Percentiles rank a stretch among this genome's conserved stretches.
Conservation (phyloP, 371 early-diverging fungal genomes). For the Rhizopus stolonifer region DNA sequence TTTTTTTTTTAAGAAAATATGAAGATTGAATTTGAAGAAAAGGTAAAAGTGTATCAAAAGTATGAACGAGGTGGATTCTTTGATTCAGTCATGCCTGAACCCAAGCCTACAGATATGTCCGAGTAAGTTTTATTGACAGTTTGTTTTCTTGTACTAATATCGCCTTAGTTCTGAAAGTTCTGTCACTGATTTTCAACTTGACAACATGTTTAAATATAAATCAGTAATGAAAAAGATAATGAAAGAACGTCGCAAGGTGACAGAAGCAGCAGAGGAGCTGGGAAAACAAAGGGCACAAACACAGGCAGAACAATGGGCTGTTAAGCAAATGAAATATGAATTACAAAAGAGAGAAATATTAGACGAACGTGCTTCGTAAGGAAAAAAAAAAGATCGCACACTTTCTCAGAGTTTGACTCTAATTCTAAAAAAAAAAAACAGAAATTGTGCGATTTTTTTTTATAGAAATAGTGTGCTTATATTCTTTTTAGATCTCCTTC, state of each 20-base stretch:
- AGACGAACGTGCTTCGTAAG: slow-evolving; percentile 1
- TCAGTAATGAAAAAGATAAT: slow-evolving; percentile 18
- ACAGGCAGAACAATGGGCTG: slow-evolving; percentile 42
- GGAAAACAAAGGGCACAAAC: slow-evolving; percentile 34
- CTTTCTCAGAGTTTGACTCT: no score
- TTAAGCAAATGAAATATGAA: slow-evolving; percentile 36
- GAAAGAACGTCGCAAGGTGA: slow-evolving; percentile 28
- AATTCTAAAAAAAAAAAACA: not conserved
- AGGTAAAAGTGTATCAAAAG: slow-evolving; percentile 30
- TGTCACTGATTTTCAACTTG: slow-evolving; percentile 18
- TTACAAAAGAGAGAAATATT: slow-evolving; percentile 25
- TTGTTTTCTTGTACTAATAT: not conserved
- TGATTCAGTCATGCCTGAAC: slow-evolving; percentile 29
- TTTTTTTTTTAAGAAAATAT: not conserved
- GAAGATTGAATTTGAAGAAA: slow-evolving; percentile 28
- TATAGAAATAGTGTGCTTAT: no score
- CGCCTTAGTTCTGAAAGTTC: slow-evolving; percentile 30
- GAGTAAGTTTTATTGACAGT: slow-evolving; percentile 26
- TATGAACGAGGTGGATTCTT: slow-evolving; percentile 46
- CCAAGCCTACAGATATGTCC: slow-evolving; percentile 13
- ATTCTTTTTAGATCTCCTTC: not conserved
- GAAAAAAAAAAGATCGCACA: not conserved
- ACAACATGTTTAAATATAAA: slow-evolving; percentile 7
- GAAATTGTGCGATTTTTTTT: not conserved
- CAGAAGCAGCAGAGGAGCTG: slow-evolving; percentile 38